Base-by-base conservation (phyloP, 768 basidiomycete species). In the Suillus fuscotomentosus region DNA sequence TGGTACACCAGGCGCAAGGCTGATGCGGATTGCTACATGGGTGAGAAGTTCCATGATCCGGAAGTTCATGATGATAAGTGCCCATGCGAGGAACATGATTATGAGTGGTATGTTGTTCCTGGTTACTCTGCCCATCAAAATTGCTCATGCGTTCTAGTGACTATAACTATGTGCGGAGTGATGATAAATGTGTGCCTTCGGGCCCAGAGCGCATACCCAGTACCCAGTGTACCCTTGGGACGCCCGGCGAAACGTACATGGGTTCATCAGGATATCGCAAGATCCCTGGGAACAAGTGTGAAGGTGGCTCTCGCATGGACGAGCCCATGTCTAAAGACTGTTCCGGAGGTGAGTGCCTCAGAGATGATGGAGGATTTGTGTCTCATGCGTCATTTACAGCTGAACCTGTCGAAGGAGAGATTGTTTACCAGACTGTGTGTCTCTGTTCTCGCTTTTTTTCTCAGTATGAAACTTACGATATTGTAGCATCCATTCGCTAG, bases 251-350 rank as follows among this genome's bases (percentile, higher is more conserved):
- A 66, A 86, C 72, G 8, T 99, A 94, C 72, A 70, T 83, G 73
- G 97, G 97, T 0, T 98, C 96, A 0, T 94, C 92, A 22, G 97
- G 97, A 0, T 99, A 88, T 74, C 84, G 95, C 39, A 87, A 89
- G 72, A 94, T 99, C 64, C 95, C 97, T 3, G 97, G 97, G 0
- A 91, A 99, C 71, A 91, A 89, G 0, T 99, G 97, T 72, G 82
- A 81, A 43, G 82, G 81, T n/a, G 68, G 72, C 4, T 60, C 80
- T 22, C 78, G 82, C 70, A 92, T 91, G 78, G 97, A 97, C 69
- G 80, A 84, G 14, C 80, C 76, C 39, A 78, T 90, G 0, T 70
- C 81, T 68, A 98, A 97, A 80, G 77, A 85, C 34, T 99, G 97
- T 74, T 87, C 89, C 0, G 77, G 88, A 73, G 93, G 92, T 91